These are phyloP conservation scores for Eutrema heterophyllum DNA, from an alignment of 345 rosid genomes.

Conservation along the genomic window DNA sequence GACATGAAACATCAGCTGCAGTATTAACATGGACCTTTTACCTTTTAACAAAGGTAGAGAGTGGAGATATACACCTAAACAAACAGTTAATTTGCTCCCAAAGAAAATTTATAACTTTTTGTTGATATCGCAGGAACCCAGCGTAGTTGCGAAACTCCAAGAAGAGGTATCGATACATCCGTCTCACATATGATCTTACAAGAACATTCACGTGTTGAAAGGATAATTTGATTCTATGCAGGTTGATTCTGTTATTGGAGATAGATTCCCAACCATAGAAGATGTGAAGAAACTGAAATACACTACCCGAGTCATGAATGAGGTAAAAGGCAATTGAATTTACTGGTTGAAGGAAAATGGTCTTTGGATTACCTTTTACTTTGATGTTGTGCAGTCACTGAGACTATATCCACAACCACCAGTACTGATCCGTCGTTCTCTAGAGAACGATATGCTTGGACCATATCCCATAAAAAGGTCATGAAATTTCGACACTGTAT, in stretches of 20 bases:
- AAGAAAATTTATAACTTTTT: neutral
- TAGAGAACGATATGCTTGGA: conserved; percentile 70
- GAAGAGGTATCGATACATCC: conserved; percentile 55
- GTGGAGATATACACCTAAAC: neutral
- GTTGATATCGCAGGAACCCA: conserved; percentile 60
- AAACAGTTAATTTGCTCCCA: neutral
- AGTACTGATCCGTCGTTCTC: conserved; percentile 84
- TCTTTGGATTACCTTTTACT: neutral
- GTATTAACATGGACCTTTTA: conserved; percentile 96
- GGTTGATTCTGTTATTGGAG: conserved; percentile 92
- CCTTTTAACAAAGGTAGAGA: conserved; percentile 66
- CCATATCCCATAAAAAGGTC: conserved; percentile 78
- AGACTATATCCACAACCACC: conserved; percentile 98
- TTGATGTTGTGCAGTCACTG: conserved; percentile 56
- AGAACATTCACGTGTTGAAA: neutral
- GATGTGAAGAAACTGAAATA: conserved; percentile 90
- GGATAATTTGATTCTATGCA: conserved; percentile 19
- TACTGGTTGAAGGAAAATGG: neutral
- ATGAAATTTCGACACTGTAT: neutral
- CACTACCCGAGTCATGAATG: conserved; percentile 88
- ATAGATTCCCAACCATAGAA: conserved; percentile 71
- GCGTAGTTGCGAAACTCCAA: conserved; percentile 76
- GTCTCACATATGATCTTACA: neutral
- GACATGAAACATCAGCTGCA: conserved; percentile 98
- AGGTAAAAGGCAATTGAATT: conserved; percentile 39